phyloP scores from a whole-genome alignment of 768 basidiomycete genomes.

The Scleroderma citrinum region DNA sequence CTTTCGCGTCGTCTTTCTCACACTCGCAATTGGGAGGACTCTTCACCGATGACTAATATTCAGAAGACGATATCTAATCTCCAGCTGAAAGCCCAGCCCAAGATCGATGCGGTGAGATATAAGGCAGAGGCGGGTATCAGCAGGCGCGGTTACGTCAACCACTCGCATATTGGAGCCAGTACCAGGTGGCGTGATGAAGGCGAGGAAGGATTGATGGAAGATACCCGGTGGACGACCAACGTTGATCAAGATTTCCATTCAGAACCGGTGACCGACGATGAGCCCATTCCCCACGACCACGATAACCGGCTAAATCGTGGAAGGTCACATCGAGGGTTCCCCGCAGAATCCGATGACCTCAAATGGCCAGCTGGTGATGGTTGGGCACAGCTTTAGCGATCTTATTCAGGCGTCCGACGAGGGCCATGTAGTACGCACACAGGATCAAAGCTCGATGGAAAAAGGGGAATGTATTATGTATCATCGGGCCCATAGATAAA shows the following conservation, averaged over 20 bases:
- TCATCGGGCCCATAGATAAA: constrained; percentile 11
- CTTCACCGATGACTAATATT: constrained; percentile 34
- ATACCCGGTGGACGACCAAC: constrained; percentile 27
- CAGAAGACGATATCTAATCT: constrained; percentile 39
- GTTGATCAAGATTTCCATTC: constrained; percentile 16
- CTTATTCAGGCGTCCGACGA: not conserved
- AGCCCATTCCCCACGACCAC: constrained; percentile 18
- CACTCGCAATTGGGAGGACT: constrained; percentile 17
- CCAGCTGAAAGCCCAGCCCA: constrained; percentile 41
- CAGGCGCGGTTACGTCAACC: constrained; percentile 50
- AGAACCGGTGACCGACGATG: constrained; percentile 22
- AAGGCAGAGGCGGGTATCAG: constrained; percentile 69
- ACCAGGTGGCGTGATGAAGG: constrained; percentile 29
- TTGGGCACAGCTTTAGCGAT: constrained; percentile 38
- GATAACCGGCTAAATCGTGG: constrained; percentile 9
- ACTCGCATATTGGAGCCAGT: constrained; percentile 18
- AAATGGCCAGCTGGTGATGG: constrained; percentile 60
- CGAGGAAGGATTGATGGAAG: constrained; percentile 34
- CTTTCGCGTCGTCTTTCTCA: constrained; percentile 38
- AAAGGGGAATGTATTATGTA: constrained; percentile 16
- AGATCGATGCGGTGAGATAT: constrained; percentile 56
- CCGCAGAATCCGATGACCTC: constrained; percentile 38
- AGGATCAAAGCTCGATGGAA: not conserved
- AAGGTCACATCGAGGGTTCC: constrained; percentile 8
- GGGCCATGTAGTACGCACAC: not conserved